Conservation (phyloP, 2,329 filamentous ascomycete genomes). For the Fusarium avenaceum region DNA sequence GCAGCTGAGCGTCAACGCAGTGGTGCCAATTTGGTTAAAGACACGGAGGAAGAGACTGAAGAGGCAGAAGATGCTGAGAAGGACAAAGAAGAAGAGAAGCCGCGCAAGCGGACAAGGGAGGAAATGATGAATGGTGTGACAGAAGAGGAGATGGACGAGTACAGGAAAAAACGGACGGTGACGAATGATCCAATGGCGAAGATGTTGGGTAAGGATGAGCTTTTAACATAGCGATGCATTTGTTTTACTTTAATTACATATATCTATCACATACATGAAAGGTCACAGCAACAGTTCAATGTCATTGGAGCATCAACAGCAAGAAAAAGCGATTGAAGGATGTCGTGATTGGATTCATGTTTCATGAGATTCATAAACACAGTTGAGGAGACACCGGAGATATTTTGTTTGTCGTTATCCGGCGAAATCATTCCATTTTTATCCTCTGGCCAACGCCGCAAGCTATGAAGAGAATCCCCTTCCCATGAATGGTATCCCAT, state of each 20-base stretch:
- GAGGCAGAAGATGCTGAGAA: slow-evolving; percentile 49
- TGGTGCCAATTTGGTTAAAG: slow-evolving; percentile 59
- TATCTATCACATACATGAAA: neutral
- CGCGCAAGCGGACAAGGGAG: slow-evolving; percentile 80
- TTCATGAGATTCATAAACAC: slow-evolving; percentile 47
- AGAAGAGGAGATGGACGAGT: slow-evolving; percentile 88
- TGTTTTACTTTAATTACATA: neutral
- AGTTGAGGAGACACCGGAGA: slow-evolving; percentile 38
- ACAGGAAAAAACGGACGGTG: slow-evolving; percentile 79
- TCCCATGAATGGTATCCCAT: slow-evolving; percentile 56
- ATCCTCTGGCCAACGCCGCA: slow-evolving; percentile 66
- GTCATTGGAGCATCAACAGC: slow-evolving; percentile 16
- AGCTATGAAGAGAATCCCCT: slow-evolving; percentile 62
- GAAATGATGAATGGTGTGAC: slow-evolving; percentile 84
- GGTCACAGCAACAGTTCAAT: neutral
- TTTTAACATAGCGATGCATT: slow-evolving; percentile 42
- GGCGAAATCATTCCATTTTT: slow-evolving; percentile 60
- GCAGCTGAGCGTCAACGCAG: slow-evolving; percentile 75
- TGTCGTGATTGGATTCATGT: slow-evolving; percentile 43
- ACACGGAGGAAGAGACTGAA: slow-evolving; percentile 50
- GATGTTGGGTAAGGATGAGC: slow-evolving; percentile 79
- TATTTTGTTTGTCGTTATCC: slow-evolving; percentile 46
- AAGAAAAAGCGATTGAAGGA: slow-evolving; percentile 13
- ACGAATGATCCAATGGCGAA: slow-evolving; percentile 90
- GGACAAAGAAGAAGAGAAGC: slow-evolving; percentile 51